Conservation (phyloP, 768 basidiomycete genomes). For the Pisolithus orientalis region DNA sequence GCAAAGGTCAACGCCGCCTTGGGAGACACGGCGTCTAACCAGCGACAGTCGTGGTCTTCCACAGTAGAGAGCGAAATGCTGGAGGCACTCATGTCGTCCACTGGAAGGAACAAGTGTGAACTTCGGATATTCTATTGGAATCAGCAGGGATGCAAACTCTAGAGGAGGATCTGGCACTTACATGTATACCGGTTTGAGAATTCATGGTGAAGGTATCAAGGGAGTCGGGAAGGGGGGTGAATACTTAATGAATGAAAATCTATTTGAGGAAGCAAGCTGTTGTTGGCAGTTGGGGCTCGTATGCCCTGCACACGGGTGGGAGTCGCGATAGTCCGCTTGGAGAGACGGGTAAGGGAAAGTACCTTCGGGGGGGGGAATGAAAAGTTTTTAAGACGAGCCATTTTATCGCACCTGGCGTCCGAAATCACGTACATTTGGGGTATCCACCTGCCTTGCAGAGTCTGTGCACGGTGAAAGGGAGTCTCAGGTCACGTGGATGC, state of each 20-base stretch:
- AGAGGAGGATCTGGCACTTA: neutral
- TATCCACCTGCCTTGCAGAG: constrained; percentile 17
- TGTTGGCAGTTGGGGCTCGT: constrained; percentile 9
- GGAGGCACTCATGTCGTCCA: constrained; percentile 11
- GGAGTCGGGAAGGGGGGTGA: neutral
- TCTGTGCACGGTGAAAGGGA: neutral
- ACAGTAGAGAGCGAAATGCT: constrained; percentile 2
- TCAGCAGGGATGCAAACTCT: neutral
- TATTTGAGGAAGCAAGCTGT: neutral
- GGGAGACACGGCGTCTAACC: constrained; percentile 55
- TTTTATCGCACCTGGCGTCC: constrained; percentile 9
- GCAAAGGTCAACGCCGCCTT: constrained; percentile 53
- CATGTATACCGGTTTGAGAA: neutral
- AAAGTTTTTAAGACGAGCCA: constrained; percentile 18
- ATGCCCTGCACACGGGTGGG: constrained; percentile 18
- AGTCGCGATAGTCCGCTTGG: constrained; percentile 7
- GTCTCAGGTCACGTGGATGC: constrained; percentile 1
- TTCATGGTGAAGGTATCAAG: neutral
- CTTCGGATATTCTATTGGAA: neutral
- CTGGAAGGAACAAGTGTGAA: constrained; percentile 18
- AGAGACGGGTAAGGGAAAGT: constrained; percentile 1
- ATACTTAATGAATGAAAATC: neutral
- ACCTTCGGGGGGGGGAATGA: constrained; percentile 1
- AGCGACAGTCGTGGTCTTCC: constrained; percentile 29
- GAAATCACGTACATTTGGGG: constrained; percentile 21